These are phyloP conservation scores for Trypethelium eluteriae DNA, from an alignment of 495 filamentous ascomycete genomes.

Conservation along the genomic window DNA sequence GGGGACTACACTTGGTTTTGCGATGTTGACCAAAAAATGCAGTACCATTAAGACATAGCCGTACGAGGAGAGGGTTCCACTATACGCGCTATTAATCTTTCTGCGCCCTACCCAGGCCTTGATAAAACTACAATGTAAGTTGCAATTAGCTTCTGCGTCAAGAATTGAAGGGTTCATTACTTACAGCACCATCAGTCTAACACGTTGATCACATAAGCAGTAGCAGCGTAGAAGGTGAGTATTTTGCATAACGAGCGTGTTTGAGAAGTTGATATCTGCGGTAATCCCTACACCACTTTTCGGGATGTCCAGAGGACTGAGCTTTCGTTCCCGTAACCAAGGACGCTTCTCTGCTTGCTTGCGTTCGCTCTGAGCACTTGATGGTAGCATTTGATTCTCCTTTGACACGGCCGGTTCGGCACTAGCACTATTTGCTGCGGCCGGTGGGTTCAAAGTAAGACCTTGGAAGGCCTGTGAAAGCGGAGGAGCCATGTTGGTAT, in stretches of 20 bases:
- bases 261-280: constrained; percentile 81
- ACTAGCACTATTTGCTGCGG: not conserved
- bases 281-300: constrained; percentile 62
- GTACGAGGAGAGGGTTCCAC: constrained; percentile 74
- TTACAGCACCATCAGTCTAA: constrained; percentile 58
- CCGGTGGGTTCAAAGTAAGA: not conserved
- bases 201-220: constrained; percentile 61
- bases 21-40: constrained; percentile 79
- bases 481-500: not conserved
- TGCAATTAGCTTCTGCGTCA: not conserved
- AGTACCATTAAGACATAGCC: constrained; percentile 89
- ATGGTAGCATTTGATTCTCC: not conserved
- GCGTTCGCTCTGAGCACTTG: not conserved
- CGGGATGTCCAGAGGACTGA: constrained; percentile 61
- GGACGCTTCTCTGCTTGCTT: constrained; percentile 20
- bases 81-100: constrained; percentile 73
- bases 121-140: constrained; percentile 45
- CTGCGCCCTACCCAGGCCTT: constrained; percentile 76
- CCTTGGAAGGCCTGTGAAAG: not conserved
- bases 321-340: constrained; percentile 45
- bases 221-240: constrained; percentile 72
- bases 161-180: not conserved
- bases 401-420: not conserved
- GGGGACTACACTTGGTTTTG: constrained; percentile 64
- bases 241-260: constrained; percentile 69